Base-by-base conservation (phyloP, 139 green algal genomes). In the Diplosphaera chodatii region DNA sequence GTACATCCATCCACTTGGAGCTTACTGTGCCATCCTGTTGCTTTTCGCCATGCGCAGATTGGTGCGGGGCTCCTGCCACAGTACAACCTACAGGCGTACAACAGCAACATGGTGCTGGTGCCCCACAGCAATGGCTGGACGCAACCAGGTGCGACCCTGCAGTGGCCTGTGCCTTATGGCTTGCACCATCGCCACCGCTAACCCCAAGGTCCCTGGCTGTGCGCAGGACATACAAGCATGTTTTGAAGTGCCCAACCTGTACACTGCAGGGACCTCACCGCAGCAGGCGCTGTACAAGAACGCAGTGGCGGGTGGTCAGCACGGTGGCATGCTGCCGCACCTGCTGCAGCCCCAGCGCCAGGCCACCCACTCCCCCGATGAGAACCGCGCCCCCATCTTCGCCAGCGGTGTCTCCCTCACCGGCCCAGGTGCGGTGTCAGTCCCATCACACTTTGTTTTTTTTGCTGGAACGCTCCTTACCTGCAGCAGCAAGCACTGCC, bases 341-440 rank as follows among this genome's bases (percentile, higher is more conserved):
- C 22, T 59, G 48, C 13, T 59, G 48, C 48, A 59, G 48, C 48
- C 22, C 13, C 48, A 59, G 48, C 48, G 48, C 48, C 48, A 59
- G 48, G 48, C 48, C 13, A 59, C 18, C 13, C 48, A 59, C 48
- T 59, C 48, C 8, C 48, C 48, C 3, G 48, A 59, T 18, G 48
- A 59, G 48, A 59, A 59, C 48, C 48, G 48, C 48, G 48, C 48
- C 16, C 48, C 48, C 48, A 59, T 59, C 48, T 59, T 59, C 48
- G 48, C 13, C 48, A 59, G 48, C 48, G 16, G 4, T 25, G 18
- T 25, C 10, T 23, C 48, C 48, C 48, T 59, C 48, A 59, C 48
- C 48, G 48, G 48, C 48, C 48, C 48, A 59, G 48, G 48, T n/a
- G n/a, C n/a, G n/a, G n/a, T n/a, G n/a, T n/a, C n/a, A n/a, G n/a